Base-by-base conservation (phyloP, 108 stramenopile species). In the Discostella stelligeroides region DNA sequence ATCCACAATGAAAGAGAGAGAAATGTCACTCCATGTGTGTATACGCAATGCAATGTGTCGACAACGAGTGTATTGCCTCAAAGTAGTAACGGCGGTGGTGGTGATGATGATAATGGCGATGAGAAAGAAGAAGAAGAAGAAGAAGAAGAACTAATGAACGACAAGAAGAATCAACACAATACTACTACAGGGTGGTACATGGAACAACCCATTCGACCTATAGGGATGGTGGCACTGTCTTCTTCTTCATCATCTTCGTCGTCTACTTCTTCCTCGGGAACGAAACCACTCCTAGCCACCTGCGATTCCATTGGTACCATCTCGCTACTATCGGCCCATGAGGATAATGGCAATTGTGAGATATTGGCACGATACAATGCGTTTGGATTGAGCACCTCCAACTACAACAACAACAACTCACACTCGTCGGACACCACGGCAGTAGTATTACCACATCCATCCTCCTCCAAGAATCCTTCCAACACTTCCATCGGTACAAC, bases 231-330 rank as follows among this genome's bases (percentile, higher is more conserved):
- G 5, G 60, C 73, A 20, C 40, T 24, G 24, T 24, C 5, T 21
- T 30, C 9, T 11, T 43, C 41, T n/a, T n/a, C n/a, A n/a, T n/a
- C n/a, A n/a, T n/a, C n/a, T n/a, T n/a, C 17, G 39, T 9, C 1
- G 40, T 14, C 27, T 40, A 18, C 60, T 14, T 7, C 23, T 9
- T 46, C 21, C 62, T 24, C 20, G 13, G 9, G 13, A 47, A 7
- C 42, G 45, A 58, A 61, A 14, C 13, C 59, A 30, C 39, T 66
- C 1, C 48, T 76, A 7, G 75, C 80, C 21, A 63, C 47, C 6
- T 54, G 46, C 3, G 70, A 75, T 66, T 81, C 75, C 10, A 55
- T 57, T 1, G 80, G 80, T 2, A 60, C 54, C 45, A 50, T 81
- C 4, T 66, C 80, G 7, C 15, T 81, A 11, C n/a, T 81, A 21